Evolutionary conservation across 306 rosid species (phyloP).

Genomic region (Abrus pulchellus): DNA sequence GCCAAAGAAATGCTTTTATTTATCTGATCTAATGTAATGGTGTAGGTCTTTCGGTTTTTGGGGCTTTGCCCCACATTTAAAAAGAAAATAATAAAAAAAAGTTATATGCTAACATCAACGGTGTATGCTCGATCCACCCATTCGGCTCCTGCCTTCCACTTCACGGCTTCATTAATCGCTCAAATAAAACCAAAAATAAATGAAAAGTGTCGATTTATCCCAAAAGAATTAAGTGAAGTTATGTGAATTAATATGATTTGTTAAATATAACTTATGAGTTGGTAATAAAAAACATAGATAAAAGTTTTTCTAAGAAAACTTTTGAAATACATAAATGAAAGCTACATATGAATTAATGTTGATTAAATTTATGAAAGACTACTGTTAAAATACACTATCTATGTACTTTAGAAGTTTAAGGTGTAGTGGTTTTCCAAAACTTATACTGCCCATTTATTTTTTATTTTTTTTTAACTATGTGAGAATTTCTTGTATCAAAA

Average conservation of each 20-base stretch:
- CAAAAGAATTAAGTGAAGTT: conserved; percentile 1
- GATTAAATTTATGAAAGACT: neutral
- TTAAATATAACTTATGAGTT: neutral
- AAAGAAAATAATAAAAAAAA: neutral
- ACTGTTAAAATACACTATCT: neutral
- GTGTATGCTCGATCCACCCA: neutral
- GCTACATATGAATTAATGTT: neutral
- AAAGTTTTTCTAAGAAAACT: neutral
- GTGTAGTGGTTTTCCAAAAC: too few species aligned
- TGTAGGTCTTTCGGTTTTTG: neutral
- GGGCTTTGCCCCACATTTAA: conserved; percentile 8
- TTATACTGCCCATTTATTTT: too few species aligned
- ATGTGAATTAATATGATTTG: neutral
- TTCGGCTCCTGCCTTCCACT: neutral
- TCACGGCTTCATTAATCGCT: conserved; percentile 14
- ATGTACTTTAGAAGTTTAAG: neutral
- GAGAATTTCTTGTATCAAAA: too few species aligned
- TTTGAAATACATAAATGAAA: neutral
- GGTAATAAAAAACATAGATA: neutral
- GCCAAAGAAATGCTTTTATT: neutral
- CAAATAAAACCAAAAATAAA: neutral
- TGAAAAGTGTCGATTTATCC: neutral
- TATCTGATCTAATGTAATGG: neutral
- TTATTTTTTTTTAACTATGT: too few species aligned
- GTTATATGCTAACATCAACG: neutral